Conservation (phyloP, 2,329 filamentous ascomycete species). For the Lachnellula hyalina region DNA sequence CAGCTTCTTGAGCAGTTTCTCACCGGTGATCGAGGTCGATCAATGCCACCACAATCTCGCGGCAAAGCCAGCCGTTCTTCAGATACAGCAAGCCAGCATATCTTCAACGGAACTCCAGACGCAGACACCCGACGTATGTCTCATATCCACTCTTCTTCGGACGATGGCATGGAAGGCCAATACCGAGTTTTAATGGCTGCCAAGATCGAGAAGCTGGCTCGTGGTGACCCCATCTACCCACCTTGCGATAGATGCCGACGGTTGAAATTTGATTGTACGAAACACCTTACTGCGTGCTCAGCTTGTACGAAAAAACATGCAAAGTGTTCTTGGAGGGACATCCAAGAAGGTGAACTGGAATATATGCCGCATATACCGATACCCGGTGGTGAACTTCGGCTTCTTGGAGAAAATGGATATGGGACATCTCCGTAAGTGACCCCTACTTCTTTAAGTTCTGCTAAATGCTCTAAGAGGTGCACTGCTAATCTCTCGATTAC, state of each 20-base stretch:
- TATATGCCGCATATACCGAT: conserved; percentile 1
- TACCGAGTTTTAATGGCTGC: conserved; percentile 64
- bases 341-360: conserved; percentile 63
- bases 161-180: conserved; percentile 25
- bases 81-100: conserved; percentile 9
- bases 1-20: conserved; percentile 52
- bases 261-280: conserved; percentile 74
- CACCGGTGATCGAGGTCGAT: conserved; percentile 20
- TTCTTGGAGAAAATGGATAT: neutral
- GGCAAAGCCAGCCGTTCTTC: conserved; percentile 14
- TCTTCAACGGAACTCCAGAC: conserved; percentile 14
- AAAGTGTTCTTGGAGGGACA: conserved; percentile 78
- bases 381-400: neutral
- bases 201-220: conserved; percentile 68
- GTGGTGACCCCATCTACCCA: conserved; percentile 71
- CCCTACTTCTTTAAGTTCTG: neutral
- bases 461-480: too few species aligned
- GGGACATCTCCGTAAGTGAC: neutral
- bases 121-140: conserved; percentile 26
- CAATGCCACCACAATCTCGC: conserved; percentile 14
- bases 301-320: conserved; percentile 89
- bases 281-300: conserved; percentile 79
- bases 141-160: conserved; percentile 17
- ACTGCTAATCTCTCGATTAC: too few species aligned
- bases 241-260: conserved; percentile 80